phyloP scores from a whole-genome alignment of 1,139 yeast genomes.

The Pichia sp. region DNA sequence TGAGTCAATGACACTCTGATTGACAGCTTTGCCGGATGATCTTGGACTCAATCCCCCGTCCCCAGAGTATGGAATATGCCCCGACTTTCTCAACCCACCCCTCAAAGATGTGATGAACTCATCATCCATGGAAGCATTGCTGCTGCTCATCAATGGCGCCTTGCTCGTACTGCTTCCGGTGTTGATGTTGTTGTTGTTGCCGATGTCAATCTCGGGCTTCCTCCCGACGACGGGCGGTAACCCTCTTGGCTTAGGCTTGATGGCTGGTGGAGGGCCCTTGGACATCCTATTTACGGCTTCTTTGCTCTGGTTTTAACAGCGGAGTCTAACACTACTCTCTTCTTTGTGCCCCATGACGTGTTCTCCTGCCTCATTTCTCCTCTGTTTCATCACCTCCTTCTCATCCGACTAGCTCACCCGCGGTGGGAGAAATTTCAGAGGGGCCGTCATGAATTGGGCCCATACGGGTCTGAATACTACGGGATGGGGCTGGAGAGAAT shows the following conservation, averaged over 20 bases:
- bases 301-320: background rate
- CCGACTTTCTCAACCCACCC: constrained; percentile 10
- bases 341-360: too few species aligned
- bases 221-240: constrained; percentile 32
- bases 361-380: too few species aligned
- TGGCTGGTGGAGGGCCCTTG: constrained; percentile 23
- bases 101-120: constrained; percentile 10
- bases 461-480: background rate
- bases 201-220: constrained; percentile 11
- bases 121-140: constrained; percentile 1
- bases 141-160: background rate
- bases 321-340: background rate
- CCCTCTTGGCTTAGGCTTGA: constrained; percentile 23
- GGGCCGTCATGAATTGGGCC: background rate
- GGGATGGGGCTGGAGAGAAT: background rate
- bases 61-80: background rate
- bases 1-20: constrained; percentile 4
- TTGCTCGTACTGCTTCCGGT: background rate
- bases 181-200: background rate
- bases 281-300: constrained; percentile 2
- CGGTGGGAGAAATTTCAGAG: background rate
- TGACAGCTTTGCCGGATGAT: background rate
- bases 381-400: too few species aligned
- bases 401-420: background rate
- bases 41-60: background rate